Evolutionary conservation across 2,329 filamentous ascomycete genomes (phyloP).

Genomic region (Lasiodiplodia hormozganensis): DNA sequence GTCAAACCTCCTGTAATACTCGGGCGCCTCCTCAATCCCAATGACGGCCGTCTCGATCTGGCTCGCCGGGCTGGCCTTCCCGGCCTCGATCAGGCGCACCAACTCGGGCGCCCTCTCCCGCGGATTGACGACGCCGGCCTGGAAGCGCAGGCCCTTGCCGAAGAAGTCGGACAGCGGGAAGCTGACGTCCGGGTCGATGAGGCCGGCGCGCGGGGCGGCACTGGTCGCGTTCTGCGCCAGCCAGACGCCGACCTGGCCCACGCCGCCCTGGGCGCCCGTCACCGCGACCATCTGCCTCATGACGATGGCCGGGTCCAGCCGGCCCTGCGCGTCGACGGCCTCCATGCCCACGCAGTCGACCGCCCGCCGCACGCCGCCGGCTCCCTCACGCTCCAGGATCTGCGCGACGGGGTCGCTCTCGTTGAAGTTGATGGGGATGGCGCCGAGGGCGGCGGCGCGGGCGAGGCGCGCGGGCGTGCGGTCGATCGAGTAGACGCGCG

Average conservation of each 20-base stretch:
- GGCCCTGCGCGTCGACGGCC: constrained; percentile 33
- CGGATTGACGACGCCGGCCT: constrained; percentile 32
- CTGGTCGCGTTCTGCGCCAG: constrained; percentile 3
- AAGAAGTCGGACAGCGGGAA: constrained; percentile 32
- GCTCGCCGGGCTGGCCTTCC: constrained; percentile 31
- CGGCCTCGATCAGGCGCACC: constrained; percentile 33
- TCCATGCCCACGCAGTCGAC: constrained; percentile 32
- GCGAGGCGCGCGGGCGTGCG: constrained; percentile 31
- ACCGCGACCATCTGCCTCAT: constrained; percentile 40
- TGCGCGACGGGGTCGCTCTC: constrained; percentile 31
- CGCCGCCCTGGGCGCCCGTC: constrained; percentile 39
- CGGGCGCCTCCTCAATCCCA: constrained; percentile 35
- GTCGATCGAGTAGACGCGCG: constrained; percentile 28
- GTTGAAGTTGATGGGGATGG: constrained; percentile 33
- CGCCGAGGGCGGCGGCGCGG: constrained; percentile 31
- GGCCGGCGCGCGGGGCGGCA: constrained; percentile 11
- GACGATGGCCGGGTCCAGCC: constrained; percentile 34
- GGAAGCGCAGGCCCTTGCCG: constrained; percentile 30
- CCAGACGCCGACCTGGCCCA: constrained; percentile 40
- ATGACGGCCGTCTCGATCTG: constrained; percentile 33
- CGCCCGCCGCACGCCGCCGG: constrained; percentile 29
- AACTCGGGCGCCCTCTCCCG: constrained; percentile 30
- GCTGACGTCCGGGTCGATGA: constrained; percentile 14
- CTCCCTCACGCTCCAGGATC: constrained; percentile 31
- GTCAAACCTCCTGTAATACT: constrained; percentile 33